Evolutionary conservation across 345 rosid species (phyloP).

Genomic region (Hypericum perforatum): DNA sequence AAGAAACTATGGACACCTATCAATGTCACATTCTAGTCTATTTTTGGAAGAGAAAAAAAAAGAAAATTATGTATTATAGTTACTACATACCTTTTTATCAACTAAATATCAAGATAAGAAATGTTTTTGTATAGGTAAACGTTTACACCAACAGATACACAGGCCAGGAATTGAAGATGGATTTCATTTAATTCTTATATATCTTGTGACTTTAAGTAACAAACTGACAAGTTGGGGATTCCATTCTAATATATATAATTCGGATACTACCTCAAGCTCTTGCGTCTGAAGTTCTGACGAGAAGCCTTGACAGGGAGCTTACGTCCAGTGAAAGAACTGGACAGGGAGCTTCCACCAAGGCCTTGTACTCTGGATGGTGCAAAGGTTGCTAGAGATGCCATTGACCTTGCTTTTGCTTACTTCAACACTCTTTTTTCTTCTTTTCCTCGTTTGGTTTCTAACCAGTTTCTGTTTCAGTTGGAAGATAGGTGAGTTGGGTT

Average conservation of each 20-base stretch:
- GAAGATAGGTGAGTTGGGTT: constrained; percentile 2
- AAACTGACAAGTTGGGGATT: no score
- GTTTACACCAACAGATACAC: no score
- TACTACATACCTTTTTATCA: no score
- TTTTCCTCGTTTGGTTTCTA: background rate
- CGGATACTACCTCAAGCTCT: constrained; percentile 31
- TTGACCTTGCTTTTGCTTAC: constrained; percentile 20
- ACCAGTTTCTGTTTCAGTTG: background rate
- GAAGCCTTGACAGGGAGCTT: constrained; percentile 62
- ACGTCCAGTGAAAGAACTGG: constrained; percentile 32
- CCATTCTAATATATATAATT: no score
- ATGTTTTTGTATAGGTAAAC: no score
- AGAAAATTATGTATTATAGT: background rate
- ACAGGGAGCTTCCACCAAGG: constrained; percentile 53
- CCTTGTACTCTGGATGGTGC: constrained; percentile 61
- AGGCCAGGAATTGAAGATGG: no score
- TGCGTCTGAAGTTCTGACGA: constrained; percentile 46
- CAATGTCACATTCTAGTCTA: background rate
- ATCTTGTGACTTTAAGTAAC: no score
- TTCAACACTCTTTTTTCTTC: background rate
- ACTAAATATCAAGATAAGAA: no score
- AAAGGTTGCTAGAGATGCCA: constrained; percentile 77
- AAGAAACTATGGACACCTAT: background rate
- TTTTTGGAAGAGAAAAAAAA: background rate
- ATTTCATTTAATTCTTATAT: no score